Conservation (phyloP, 2,329 filamentous ascomycete genomes). For the Trichothecium sympodiale region DNA sequence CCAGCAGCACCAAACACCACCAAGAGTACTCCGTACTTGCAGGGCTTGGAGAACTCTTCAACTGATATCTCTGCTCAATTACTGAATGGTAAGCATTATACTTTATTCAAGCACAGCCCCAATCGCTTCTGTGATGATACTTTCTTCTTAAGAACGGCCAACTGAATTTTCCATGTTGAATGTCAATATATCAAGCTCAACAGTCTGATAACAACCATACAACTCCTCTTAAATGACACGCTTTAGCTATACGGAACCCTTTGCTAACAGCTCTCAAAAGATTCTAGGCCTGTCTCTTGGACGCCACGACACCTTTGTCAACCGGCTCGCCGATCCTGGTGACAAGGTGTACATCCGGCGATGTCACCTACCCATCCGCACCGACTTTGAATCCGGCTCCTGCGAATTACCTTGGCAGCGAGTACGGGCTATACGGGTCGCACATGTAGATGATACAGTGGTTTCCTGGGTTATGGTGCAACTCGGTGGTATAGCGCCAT, state of each 20-base stretch:
- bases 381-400: conserved; percentile 3
- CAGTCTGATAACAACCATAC: conserved; percentile 38
- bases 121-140: conserved; percentile 39
- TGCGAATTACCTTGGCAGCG: not conserved
- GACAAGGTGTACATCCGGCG: conserved; percentile 1
- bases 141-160: conserved; percentile 54
- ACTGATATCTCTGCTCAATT: conserved; percentile 2
- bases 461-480: conserved; percentile 16
- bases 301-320: conserved; percentile 1
- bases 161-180: conserved; percentile 50
- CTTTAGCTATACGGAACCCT: conserved; percentile 1
- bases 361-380: conserved; percentile 1
- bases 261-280: conserved; percentile 1
- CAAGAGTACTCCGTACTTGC: too few species aligned
- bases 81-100: conserved; percentile 6
- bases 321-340: not conserved
- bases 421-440: not conserved
- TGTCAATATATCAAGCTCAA: conserved; percentile 51
- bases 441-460: conserved; percentile 16
- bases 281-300: conserved; percentile 2
- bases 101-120: conserved; percentile 5
- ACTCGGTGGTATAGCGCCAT: conserved; percentile 10
- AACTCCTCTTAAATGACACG: conserved; percentile 3
- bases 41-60: too few species aligned
- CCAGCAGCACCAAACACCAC: too few species aligned